Evolutionary conservation across 2,329 filamentous ascomycete genomes (phyloP), one percentile per base, ranked within the genome.

Genomic region (Aspergillus fischeri): DNA sequence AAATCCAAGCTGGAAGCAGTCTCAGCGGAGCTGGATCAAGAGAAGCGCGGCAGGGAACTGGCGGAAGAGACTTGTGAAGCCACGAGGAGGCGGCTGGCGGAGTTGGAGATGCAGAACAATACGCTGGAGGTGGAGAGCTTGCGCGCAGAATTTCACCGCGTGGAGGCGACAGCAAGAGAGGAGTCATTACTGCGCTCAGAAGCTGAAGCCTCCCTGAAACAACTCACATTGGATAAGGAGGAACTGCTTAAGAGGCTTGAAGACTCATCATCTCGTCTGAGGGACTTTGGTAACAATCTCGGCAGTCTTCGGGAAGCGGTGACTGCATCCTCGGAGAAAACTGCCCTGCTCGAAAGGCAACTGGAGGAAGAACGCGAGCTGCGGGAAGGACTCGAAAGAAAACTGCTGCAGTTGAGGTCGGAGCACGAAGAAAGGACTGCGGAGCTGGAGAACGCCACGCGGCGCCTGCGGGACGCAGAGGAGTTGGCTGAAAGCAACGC

Each of bases 61-160:
- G 92, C 94, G 0, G 94, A 99, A 68, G 93, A 97, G 58, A 95
- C 91, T 2, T 83, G 89, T 4, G 86, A 87, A 64, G 90, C 91
- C 27, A 88, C 92, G 2, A 89, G 96, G 70, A 89, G 86, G 73
- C 87, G 93, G 24, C 87, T 96, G 73, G 79, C 85, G 7, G 92
- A 97, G 65, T 80, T 99, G 1, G 93, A 97, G 70, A 82, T 82
- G 47, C 93, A 96, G 69, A 88, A 89, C 67, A 92, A 89, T 41
- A 87, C 91, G 3, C 85, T 89, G 1, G 93, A 99, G 71, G 80
- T 95, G 8, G 93, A 97, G 71, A 88, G 86, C 27, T 78, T 99
- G 38, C 90, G 92, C 63, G 87, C 90, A 1, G 92, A 97, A 68
- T 77, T 99, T 38, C 91, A 97, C 68, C 81, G 90, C 65, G 81